Percentiles rank a stretch among this genome's conserved stretches.
Evolutionary conservation across 768 basidiomycete genomes (phyloP).

Genomic region (Mycena olivaceomarginata): DNA sequence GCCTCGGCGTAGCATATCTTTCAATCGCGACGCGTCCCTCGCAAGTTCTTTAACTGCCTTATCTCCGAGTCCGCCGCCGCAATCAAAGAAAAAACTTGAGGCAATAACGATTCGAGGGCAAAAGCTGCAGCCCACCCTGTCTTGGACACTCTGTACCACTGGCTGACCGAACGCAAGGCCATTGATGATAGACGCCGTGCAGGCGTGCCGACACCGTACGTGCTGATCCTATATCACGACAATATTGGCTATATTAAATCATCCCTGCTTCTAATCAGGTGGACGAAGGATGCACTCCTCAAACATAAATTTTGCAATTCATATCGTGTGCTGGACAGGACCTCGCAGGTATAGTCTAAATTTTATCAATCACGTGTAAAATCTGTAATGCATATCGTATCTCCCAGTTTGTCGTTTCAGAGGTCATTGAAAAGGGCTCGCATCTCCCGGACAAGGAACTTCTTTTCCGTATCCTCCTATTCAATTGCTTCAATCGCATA

Average conservation of each 20-base stretch:
- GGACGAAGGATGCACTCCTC: conserved; percentile 79
- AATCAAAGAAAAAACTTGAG: not conserved
- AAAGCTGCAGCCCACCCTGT: conserved; percentile 66
- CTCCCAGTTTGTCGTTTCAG: conserved; percentile 77
- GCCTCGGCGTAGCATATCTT: not conserved
- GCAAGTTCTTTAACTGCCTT: conserved; percentile 19
- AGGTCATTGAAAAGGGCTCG: conserved; percentile 83
- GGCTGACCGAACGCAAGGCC: conserved; percentile 74
- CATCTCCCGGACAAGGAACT: conserved; percentile 75
- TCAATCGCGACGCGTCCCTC: conserved; percentile 24
- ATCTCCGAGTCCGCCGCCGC: conserved; percentile 11
- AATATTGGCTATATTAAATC: not conserved
- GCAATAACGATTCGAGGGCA: conserved; percentile 49
- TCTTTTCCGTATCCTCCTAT: conserved; percentile 82
- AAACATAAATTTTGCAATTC: conserved; percentile 82
- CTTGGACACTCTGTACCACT: conserved; percentile 78
- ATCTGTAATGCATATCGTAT: conserved; percentile 88
- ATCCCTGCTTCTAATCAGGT: conserved; percentile 60
- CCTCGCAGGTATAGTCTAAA: conserved; percentile 30
- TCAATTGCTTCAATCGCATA: conserved; percentile 82
- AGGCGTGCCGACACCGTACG: conserved; percentile 72
- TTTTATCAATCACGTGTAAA: conserved; percentile 55
- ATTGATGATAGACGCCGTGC: conserved; percentile 74
- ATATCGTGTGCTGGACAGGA: conserved; percentile 83
- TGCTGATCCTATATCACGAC: conserved; percentile 33